Base-by-base conservation (phyloP, 345 rosid genomes). In the Theobroma cacao region DNA sequence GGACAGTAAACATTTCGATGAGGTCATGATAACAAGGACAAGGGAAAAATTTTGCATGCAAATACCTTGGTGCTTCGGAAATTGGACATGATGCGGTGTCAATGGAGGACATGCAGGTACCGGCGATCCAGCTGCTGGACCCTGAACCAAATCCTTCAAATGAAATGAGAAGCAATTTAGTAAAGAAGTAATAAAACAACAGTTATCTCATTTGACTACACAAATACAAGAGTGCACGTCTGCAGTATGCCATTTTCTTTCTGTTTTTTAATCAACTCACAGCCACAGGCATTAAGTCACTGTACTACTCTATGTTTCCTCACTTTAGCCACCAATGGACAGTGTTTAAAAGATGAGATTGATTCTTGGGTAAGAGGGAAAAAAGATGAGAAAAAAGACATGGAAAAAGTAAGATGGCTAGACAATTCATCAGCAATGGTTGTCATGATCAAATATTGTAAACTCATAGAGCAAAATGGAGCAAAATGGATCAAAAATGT, bases 91-190 rank as follows among this genome's bases (percentile, higher is more conserved):
- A 78, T 86, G 89, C 0, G 85, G 77, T 31, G 86, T 60, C 60
- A 87, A 76, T 61, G 84, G 76, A 78, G 98, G 93, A 75, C 85
- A 82, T 2, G 85, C 78, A 62, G 93, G 78, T 76, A 83, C 79
- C 20, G 86, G 87, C 59, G 93, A 64, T 50, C 90, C 76, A 48
- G 88, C 87, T 56, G 87, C 81, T 62, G 85, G 75, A 62, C 82
- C 86, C 70, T 84, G 96, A 80, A 85, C 82, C 84, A 87, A 47
- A 85, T 91, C 96, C 96, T 91, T 80, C 70, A 58, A 26, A 75
- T 61, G 34, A 80, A 85, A 84, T 8, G 36, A 22, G 77, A 68
- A 14, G 59, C 18, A 67, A 55, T 26, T 78, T 9, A 76, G 56
- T 47, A 65, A 67, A 24, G 52, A 76, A 45, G 64, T 12, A 26